These are phyloP conservation scores for Allium sativum DNA, from an alignment of 106 monocot species.

Conservation along the genomic window DNA sequence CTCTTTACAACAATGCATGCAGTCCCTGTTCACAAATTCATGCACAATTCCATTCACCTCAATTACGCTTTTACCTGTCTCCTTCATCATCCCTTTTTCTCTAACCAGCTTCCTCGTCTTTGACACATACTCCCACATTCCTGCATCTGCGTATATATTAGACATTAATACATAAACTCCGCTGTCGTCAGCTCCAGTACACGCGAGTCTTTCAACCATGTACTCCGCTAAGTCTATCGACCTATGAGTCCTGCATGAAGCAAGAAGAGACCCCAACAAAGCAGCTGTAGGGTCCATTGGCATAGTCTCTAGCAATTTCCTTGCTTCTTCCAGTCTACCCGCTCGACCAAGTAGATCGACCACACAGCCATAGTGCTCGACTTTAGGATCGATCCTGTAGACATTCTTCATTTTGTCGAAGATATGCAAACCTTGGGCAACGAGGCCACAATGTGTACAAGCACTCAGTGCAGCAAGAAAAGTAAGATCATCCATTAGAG, in stretches of 20 bases:
- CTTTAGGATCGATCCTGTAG: slow-evolving; percentile 20
- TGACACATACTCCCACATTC: slow-evolving; percentile 34
- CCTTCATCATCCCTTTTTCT: slow-evolving; percentile 35
- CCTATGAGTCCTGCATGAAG: slow-evolving; percentile 34
- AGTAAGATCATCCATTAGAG: slow-evolving; percentile 34
- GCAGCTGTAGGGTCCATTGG: slow-evolving; percentile 22
- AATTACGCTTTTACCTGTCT: slow-evolving; percentile 29
- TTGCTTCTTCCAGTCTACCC: slow-evolving; percentile 26
- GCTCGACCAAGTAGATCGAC: slow-evolving; percentile 47
- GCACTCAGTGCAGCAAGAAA: slow-evolving; percentile 26
- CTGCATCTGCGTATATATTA: slow-evolving; percentile 34
- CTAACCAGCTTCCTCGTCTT: slow-evolving; percentile 29
- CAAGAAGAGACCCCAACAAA: slow-evolving; percentile 41
- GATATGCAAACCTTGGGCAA: slow-evolving; percentile 23
- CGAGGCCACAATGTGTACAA: slow-evolving; percentile 29
- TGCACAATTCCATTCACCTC: slow-evolving; percentile 35
- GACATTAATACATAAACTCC: slow-evolving; percentile 45
- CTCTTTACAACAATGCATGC: slow-evolving; percentile 8
- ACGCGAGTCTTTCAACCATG: slow-evolving; percentile 13
- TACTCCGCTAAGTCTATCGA: slow-evolving; percentile 29
- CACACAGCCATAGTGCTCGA: slow-evolving; percentile 44
- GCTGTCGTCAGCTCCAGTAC: slow-evolving; percentile 29
- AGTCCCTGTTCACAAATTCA: slow-evolving; percentile 43
- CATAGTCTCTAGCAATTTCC: slow-evolving; percentile 19
- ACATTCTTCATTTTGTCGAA: slow-evolving; percentile 27